These are phyloP conservation scores for Fusarium sacchari DNA, from an alignment of 2,329 filamentous ascomycete species.

Conservation along the genomic window DNA sequence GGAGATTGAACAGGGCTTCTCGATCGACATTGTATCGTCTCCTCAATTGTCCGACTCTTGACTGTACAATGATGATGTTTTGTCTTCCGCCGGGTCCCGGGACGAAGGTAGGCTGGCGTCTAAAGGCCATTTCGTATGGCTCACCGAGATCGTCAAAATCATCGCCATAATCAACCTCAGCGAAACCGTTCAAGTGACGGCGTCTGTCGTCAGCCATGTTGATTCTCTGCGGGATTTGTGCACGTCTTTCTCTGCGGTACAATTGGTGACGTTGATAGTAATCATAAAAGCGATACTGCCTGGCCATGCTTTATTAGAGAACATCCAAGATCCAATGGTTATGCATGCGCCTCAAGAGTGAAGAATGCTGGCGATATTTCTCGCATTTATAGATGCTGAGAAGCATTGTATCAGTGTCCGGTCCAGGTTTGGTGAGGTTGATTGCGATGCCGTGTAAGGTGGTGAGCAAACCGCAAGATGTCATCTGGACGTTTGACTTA, in stretches of 20 bases:
- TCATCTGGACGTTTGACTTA: neutral
- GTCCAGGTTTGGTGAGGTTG: slow-evolving; percentile 7
- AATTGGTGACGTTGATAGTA: neutral
- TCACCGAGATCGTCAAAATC: neutral
- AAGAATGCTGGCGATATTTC: neutral
- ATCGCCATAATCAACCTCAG: neutral
- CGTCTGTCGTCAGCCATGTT: neutral
- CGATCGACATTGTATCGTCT: slow-evolving; percentile 20
- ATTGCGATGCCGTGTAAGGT: neutral
- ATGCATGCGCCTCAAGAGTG: too few relatives aligned
- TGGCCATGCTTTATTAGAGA: neutral
- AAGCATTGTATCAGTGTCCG: neutral
- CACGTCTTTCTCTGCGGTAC: neutral
- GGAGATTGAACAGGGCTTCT: slow-evolving; percentile 3
- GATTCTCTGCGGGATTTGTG: neutral
- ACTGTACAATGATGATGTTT: slow-evolving; percentile 15
- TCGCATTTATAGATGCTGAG: slow-evolving; percentile 8
- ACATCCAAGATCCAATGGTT: neutral
- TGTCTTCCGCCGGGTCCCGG: neutral
- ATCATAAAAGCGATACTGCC: neutral
- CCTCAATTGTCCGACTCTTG: slow-evolving; percentile 13
- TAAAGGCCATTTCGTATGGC: neutral
- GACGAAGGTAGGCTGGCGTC: neutral
- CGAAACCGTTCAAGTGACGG: neutral
- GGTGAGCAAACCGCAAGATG: neutral